phyloP scores from a whole-genome alignment of 2,329 filamentous ascomycete species.

The Septoria linicola region DNA sequence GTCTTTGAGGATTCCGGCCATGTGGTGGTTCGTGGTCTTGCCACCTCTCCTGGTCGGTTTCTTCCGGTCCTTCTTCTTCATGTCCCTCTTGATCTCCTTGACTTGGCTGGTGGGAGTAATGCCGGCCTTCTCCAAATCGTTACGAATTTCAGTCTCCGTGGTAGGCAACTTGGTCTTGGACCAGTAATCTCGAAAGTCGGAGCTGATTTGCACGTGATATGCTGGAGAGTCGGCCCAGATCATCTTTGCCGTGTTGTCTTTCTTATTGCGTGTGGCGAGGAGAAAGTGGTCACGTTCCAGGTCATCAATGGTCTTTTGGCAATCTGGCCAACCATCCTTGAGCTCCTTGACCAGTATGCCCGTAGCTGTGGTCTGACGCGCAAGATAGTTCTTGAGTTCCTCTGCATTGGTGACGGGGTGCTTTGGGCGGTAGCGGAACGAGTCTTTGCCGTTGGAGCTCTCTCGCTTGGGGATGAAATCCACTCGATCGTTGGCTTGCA shows the following conservation, averaged over 20 bases:
- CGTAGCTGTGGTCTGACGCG: slow-evolving; percentile 75
- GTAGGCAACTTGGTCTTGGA: slow-evolving; percentile 72
- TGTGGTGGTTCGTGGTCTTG: slow-evolving; percentile 85
- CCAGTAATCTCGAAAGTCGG: slow-evolving; percentile 83
- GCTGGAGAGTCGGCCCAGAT: slow-evolving; percentile 83
- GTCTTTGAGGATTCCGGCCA: slow-evolving; percentile 78
- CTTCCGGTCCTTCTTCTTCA: slow-evolving; percentile 63
- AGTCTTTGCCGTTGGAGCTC: slow-evolving; percentile 54
- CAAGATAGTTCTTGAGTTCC: slow-evolving; percentile 76
- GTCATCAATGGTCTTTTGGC: slow-evolving; percentile 71
- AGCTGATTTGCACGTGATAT: slow-evolving; percentile 60
- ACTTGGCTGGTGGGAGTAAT: slow-evolving; percentile 84
- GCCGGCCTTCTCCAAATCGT: slow-evolving; percentile 72
- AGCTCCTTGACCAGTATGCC: slow-evolving; percentile 84
- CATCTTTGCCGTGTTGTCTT: slow-evolving; percentile 81
- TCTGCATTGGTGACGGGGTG: slow-evolving; percentile 78
- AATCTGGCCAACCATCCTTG: slow-evolving; percentile 92
- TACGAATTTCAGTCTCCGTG: slow-evolving; percentile 70
- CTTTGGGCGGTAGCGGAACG: slow-evolving; percentile 79
- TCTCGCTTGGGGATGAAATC: slow-evolving; percentile 50
- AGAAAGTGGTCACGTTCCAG: slow-evolving; percentile 78
- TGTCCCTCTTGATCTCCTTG: slow-evolving; percentile 57
- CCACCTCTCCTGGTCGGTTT: slow-evolving; percentile 72
- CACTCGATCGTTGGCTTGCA: slow-evolving; percentile 65
- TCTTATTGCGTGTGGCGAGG: slow-evolving; percentile 85